Base-by-base conservation (phyloP, 768 basidiomycete species). In the Pluteus cervinus region DNA sequence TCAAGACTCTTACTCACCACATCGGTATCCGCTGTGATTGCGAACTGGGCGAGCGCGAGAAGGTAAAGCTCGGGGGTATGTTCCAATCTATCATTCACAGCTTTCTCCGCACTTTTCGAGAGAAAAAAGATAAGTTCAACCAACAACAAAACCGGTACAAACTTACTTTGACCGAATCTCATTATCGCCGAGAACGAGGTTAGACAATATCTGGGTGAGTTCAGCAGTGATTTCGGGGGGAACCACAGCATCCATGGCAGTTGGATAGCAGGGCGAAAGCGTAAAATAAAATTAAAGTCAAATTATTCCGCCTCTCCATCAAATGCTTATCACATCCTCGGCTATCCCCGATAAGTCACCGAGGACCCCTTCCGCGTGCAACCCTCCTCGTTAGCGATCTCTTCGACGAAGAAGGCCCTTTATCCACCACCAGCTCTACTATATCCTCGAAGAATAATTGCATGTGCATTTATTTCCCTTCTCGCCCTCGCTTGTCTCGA, bases 121-220 rank as follows among this genome's bases (percentile, higher is more conserved):
- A 38, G 8, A 4, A 24, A 24, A 21, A 11, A 24, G 21, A n/a
- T 9, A 8, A 12, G 30, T 15, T 15, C 5, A 31, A n/a, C n/a
- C n/a, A n/a, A n/a, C n/a, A n/a, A n/a, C n/a, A n/a, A n/a, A n/a
- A n/a, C n/a, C n/a, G n/a, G 39, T 15, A 42, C 38, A 20, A 4
- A 55, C 62, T 36, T 50, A 84, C 86, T 71, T 81, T 46, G 80
- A 66, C 12, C 86, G 77, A 35, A 90, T 85, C 38, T 80, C 76
- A 58, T 90, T 90, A 56, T 90, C 86, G 4, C 85, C 87, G 26
- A 86, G 66, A 4, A 89, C 82, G 14, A 89, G 76, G 58, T 90
- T 89, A 8, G 84, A 81, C 28, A 90, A 75, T 43, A 88, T 86
- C 60, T 89, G 86, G 1, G 82, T 86, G 47, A 88, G 71, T 51